Evolutionary conservation across 2,329 filamentous ascomycete species (phyloP).

Genomic region (Scedosporium boydii): DNA sequence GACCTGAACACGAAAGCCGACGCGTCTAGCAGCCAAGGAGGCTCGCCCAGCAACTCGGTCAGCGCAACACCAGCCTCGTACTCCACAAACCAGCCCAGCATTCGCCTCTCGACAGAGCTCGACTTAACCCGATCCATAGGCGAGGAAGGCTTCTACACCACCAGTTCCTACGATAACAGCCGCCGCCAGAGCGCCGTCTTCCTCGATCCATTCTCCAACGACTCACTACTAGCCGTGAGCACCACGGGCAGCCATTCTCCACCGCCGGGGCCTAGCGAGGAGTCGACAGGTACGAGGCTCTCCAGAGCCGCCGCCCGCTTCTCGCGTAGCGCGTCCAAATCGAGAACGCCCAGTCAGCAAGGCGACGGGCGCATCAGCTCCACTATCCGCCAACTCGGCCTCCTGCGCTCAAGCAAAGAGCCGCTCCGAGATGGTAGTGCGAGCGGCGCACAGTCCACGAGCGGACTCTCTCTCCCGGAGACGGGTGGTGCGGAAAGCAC

Average conservation of each 20-base stretch:
- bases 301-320: conserved; percentile 50
- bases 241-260: conserved; percentile 20
- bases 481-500: conserved; percentile 14
- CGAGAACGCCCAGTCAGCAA: conserved; percentile 48
- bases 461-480: conserved; percentile 16
- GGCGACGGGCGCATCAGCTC: conserved; percentile 49
- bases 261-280: conserved; percentile 34
- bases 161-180: conserved; percentile 23
- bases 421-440: conserved; percentile 23
- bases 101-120: conserved; percentile 46
- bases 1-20: conserved; percentile 17
- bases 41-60: conserved; percentile 27
- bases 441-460: conserved; percentile 4
- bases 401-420: conserved; percentile 43
- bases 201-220: conserved; percentile 26
- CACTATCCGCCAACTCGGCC: conserved; percentile 45
- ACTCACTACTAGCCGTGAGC: conserved; percentile 22
- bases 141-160: conserved; percentile 22
- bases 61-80: conserved; percentile 25
- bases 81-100: conserved; percentile 32
- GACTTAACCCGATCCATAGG: conserved; percentile 40
- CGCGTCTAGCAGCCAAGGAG: background rate
- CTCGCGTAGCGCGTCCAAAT: conserved; percentile 33
- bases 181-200: conserved; percentile 42
- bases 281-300: conserved; percentile 42